These are phyloP conservation scores for Clitopilus passeckerianus DNA, from an alignment of 768 basidiomycete genomes.

Conservation along the genomic window DNA sequence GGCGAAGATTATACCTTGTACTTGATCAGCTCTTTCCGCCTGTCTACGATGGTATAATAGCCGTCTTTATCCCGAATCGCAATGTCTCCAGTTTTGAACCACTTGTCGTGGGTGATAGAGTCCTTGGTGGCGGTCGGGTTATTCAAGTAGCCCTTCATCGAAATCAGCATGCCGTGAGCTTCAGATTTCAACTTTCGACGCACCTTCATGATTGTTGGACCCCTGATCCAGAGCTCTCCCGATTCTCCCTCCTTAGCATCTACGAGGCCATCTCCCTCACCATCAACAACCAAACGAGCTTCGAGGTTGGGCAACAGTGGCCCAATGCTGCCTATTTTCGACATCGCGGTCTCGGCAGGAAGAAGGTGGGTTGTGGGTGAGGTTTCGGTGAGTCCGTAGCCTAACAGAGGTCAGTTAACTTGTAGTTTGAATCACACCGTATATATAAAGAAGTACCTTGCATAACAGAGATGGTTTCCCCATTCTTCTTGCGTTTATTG, in stretches of 20 bases:
- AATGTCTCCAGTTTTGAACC: conserved; percentile 91
- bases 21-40: conserved; percentile 73
- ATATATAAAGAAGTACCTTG: conserved; percentile 38
- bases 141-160: conserved; percentile 63
- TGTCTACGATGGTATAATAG: conserved; percentile 69
- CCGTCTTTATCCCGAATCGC: conserved; percentile 63
- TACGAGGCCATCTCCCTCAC: conserved; percentile 41
- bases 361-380: conserved; percentile 67
- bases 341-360: conserved; percentile 30
- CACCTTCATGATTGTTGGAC: conserved; percentile 79
- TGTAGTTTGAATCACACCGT: too few relatives aligned
- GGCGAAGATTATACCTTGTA: conserved; percentile 46
- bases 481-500: conserved; percentile 29
- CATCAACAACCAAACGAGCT: conserved; percentile 64
- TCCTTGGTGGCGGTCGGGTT: conserved; percentile 66
- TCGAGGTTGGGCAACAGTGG: conserved; percentile 70
- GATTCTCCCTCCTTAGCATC: conserved; percentile 51
- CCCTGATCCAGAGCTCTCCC: conserved; percentile 82
- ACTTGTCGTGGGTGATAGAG: conserved; percentile 66
- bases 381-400: conserved; percentile 81
- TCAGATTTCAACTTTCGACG: background rate
- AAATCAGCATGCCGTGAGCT: background rate
- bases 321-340: conserved; percentile 66
- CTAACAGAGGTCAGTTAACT: conserved; percentile 20
- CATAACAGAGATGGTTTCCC: conserved; percentile 32